phyloP scores from a whole-genome alignment of 2,329 filamentous ascomycete species.

The Sporothrix pseudoabietina region DNA sequence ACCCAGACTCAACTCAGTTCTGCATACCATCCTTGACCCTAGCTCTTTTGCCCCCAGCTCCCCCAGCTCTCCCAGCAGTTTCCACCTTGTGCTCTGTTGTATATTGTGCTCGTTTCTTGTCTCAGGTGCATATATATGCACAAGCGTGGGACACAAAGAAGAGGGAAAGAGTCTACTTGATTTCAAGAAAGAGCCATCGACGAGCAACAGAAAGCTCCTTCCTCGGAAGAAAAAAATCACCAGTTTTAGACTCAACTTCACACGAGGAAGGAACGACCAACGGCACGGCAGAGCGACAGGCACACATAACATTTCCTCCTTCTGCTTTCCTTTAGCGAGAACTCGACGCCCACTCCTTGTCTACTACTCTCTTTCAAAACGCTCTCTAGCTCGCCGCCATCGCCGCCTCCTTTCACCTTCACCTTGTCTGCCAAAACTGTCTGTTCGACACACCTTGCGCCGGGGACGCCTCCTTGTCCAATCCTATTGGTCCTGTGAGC shows the following conservation, averaged over 20 bases:
- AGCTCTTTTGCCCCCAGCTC: neutral
- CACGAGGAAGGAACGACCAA: neutral
- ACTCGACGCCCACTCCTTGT: neutral
- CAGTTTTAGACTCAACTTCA: neutral
- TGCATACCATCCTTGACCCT: slow-evolving; percentile 13
- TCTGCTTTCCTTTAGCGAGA: neutral
- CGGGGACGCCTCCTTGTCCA: slow-evolving; percentile 13
- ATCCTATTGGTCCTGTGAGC: neutral
- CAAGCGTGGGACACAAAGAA: neutral
- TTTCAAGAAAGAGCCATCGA: neutral
- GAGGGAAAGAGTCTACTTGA: neutral
- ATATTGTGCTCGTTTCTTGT: slow-evolving; percentile 13
- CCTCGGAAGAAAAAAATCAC: neutral
- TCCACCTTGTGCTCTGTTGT: neutral
- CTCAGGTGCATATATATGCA: neutral
- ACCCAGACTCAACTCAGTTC: neutral
- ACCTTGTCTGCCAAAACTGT: neutral
- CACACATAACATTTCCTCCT: neutral
- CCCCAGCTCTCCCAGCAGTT: neutral
- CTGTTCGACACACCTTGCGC: neutral
- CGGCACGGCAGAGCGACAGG: neutral
- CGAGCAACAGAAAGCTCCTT: neutral
- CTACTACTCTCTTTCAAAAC: neutral
- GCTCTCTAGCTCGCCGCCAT: neutral
- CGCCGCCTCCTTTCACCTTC: neutral